Percentiles rank a stretch among this genome's conserved stretches.
Evolutionary conservation across 192 early-diverging fungal genomes (phyloP).

Genomic region (Bifiguratus adelaidae): DNA sequence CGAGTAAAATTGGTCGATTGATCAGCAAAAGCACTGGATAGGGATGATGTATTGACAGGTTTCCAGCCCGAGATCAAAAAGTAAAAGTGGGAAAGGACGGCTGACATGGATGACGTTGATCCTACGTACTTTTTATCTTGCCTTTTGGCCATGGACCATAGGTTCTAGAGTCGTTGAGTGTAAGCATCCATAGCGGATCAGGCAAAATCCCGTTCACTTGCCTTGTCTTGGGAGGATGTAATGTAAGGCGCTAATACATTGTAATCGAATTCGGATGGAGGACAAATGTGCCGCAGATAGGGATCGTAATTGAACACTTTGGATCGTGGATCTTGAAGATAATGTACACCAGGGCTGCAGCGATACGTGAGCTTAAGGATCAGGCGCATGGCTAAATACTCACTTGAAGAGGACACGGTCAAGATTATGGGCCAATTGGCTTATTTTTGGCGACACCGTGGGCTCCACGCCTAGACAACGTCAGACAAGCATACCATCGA

Average conservation of each 20-base stretch:
- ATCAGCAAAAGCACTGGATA: slow-evolving; percentile 53
- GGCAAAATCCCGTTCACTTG: neutral
- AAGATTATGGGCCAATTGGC: too few relatives aligned
- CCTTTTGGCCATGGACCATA: slow-evolving; percentile 36
- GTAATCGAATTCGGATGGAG: slow-evolving; percentile 74
- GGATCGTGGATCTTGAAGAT: slow-evolving; percentile 65
- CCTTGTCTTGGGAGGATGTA: slow-evolving; percentile 65
- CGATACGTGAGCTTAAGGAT: too few relatives aligned
- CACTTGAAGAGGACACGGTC: too few relatives aligned
- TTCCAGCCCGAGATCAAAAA: slow-evolving; percentile 56
- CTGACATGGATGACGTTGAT: slow-evolving; percentile 86
- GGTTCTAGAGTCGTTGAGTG: slow-evolving; percentile 10
- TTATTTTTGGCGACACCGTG: too few relatives aligned
- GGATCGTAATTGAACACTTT: slow-evolving; percentile 72
- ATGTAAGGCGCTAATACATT: slow-evolving; percentile 67
- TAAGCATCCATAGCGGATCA: too few relatives aligned
- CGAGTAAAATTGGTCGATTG: slow-evolving; percentile 52
- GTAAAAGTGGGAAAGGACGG: slow-evolving; percentile 65
- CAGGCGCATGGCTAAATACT: too few relatives aligned
- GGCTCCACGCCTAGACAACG: too few relatives aligned
- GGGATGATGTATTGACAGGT: slow-evolving; percentile 37
- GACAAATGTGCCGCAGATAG: slow-evolving; percentile 67
- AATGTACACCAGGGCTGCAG: slow-evolving; percentile 71
- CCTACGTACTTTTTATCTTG: slow-evolving; percentile 53
- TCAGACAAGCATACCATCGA: too few relatives aligned